Conservation (phyloP, 768 basidiomycete species). For the Rhizopogon vinicolor region DNA sequence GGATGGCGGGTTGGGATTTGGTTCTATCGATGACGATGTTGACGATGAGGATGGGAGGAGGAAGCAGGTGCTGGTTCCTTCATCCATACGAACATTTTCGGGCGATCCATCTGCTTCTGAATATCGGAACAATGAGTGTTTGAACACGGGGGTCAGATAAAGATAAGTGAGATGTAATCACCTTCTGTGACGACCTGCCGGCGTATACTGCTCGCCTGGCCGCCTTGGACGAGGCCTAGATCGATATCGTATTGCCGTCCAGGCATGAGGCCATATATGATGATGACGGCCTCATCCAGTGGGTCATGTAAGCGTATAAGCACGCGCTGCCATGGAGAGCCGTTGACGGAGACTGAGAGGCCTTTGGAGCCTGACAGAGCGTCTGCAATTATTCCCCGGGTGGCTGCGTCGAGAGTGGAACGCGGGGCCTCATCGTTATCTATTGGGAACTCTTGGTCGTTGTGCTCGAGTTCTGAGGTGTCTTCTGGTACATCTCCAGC, state of each 20-base stretch:
- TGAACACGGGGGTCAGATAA: not conserved
- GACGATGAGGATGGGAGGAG: conserved; percentile 13
- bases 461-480: conserved; percentile 29
- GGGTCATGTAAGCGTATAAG: conserved; percentile 77
- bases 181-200: conserved; percentile 69
- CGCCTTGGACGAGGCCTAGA: conserved; percentile 64
- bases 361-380: conserved; percentile 56
- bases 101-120: conserved; percentile 17
- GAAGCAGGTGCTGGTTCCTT: conserved; percentile 4
- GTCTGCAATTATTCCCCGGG: conserved; percentile 52
- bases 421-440: conserved; percentile 15
- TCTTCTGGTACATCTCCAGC: conserved; percentile 29
- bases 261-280: conserved; percentile 85
- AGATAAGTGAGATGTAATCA: conserved; percentile 17
- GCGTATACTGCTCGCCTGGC: conserved; percentile 42
- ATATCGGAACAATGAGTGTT: conserved; percentile 7
- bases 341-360: conserved; percentile 77
- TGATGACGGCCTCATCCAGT: conserved; percentile 84
- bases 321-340: conserved; percentile 72
- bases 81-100: conserved; percentile 20
- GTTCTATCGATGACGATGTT: conserved; percentile 29
- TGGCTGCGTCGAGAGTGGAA: conserved; percentile 25
- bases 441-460: conserved; percentile 18
- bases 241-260: conserved; percentile 90
- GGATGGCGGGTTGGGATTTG: conserved; percentile 8